Base-by-base conservation (phyloP, 345 rosid species). In the Sisymbrium irio region DNA sequence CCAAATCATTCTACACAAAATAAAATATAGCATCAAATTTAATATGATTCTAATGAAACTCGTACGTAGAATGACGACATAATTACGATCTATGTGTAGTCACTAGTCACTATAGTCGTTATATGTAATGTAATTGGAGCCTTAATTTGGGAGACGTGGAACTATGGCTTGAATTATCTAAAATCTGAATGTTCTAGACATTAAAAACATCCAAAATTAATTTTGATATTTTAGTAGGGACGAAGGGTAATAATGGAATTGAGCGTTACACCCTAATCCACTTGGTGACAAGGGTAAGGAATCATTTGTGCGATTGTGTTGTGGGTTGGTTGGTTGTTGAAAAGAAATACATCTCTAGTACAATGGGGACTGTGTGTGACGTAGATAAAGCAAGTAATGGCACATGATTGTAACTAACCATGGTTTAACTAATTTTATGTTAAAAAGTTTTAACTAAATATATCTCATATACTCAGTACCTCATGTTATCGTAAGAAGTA, bases 341-440 rank as follows among this genome's bases (percentile, higher is more conserved):
- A 73, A 10, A 15, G 15, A 33, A 11, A 12, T 25, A 56, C 65
- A 73, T 46, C 32, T 56, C 59, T 46, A 33, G 56, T 55, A 73
- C 39, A 63, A 64, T 12, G 71, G 56, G 64, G 77, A 73, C 54
- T 65, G 60, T 73, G 59, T 45, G 20, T 65, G 72, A 63, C 77
- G 47, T 55, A 22, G 66, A 74, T 46, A 56, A 49, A 39, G 15
- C 69, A 72, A 6, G 47, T 14, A 40, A 65, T 74, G 51, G 53
- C 60, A 65, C 77, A 65, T 65, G 53, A 28, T 28, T n/a, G 25
- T 37, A 37, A 42, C 12, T 18, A 49, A 50, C 9, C 3, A 50
- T 19, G 13, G 56, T 22, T 50, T 25, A 25, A 12, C 57, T 12
- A 35, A 35, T 1, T 15, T 17, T 28, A 11, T 39, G 17, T 67